Percentiles rank a stretch among this genome's conserved stretches.
Conservation (phyloP, 1,284 basidiomycete species). For the Cutaneotrichosporon cavernicola region DNA sequence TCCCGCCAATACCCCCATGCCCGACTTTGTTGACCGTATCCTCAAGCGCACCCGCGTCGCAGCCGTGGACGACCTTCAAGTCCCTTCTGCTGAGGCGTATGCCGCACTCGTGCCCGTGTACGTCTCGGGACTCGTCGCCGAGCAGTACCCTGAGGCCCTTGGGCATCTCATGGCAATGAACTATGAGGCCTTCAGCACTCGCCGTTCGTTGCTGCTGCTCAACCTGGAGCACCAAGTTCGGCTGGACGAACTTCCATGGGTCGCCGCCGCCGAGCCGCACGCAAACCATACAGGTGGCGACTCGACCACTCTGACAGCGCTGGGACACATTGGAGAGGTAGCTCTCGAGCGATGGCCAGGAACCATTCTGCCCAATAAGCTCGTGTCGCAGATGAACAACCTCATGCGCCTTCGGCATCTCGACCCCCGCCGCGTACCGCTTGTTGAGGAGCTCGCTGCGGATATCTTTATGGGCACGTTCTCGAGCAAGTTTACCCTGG, state of each 20-base stretch:
- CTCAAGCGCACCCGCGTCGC: slow-evolving; percentile 6
- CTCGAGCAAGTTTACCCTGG: slow-evolving; percentile 11
- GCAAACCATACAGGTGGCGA: neutral
- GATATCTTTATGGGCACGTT: slow-evolving; percentile 21
- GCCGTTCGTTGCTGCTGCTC: slow-evolving; percentile 16
- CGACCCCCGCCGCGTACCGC: neutral
- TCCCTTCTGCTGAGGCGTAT: slow-evolving; percentile 8
- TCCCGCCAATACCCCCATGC: slow-evolving; percentile 7
- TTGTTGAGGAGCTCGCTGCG: slow-evolving; percentile 16
- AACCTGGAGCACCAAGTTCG: slow-evolving; percentile 18
- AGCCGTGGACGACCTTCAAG: neutral
- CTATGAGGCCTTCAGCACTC: slow-evolving; percentile 13
- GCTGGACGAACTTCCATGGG: slow-evolving; percentile 18
- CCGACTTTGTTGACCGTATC: neutral
- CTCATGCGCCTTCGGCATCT: neutral
- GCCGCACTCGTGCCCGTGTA: slow-evolving; percentile 1
- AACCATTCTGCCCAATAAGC: slow-evolving; percentile 16
- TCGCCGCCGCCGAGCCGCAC: neutral
- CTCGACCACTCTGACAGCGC: neutral
- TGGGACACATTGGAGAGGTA: slow-evolving; percentile 1
- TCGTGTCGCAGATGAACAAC: slow-evolving; percentile 13
- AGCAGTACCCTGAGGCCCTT: slow-evolving; percentile 6
- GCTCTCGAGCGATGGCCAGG: slow-evolving; percentile 15
- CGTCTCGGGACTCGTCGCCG: neutral
- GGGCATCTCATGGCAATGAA: slow-evolving; percentile 15